Base-by-base conservation (phyloP, 805 yeast species). In the Zygotorulaspora danielsina region DNA sequence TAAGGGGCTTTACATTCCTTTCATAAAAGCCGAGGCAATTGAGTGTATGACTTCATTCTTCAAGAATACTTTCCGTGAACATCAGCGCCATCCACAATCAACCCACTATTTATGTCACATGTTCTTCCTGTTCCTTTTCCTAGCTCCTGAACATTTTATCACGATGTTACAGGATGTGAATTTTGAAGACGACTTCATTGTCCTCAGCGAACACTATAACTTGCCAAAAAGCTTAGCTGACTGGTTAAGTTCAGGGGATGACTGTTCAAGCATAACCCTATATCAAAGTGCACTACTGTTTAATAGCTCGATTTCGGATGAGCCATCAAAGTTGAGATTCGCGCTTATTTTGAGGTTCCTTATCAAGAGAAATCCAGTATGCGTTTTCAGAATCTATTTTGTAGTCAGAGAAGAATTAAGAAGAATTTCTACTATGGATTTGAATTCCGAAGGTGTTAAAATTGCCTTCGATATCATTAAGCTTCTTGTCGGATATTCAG, bases 1-100 rank as follows among this genome's bases (percentile, higher is more conserved):
- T 3, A 78, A 73, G 51, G 90, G 89, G 0, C 57, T 81, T 28
- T 71, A 74, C 25, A 60, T 76, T 6, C 77, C 86, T 6, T 78
- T 74, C 40, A 67, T 80, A 15, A 73, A 72, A 41, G 71, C 69
- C 7, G 62, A 69, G 2, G 72, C 84, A 0, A 53, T 75, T 22
- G 63, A 61, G 1, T 65, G 75, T 17, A 51, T 81, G 49, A 66
- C 64, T 34, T 52, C 59, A 0, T 56, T 76, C 17, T 70, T 76
- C 53, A 61, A 63, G 16, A 60, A 69, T 13, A 63, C 79, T 45
- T 69, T 65, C 41, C 51, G 49, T 20, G 72, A 70, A 32, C 66
- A 57, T 13, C 20, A 39, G 9, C 32, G 42, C 5, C 40, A 49
- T n/a, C 38, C 47, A 2, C 38, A 46, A 1, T 34, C 48, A 0